Base-by-base conservation (phyloP, 768 basidiomycete genomes). In the Lactarius indigo region DNA sequence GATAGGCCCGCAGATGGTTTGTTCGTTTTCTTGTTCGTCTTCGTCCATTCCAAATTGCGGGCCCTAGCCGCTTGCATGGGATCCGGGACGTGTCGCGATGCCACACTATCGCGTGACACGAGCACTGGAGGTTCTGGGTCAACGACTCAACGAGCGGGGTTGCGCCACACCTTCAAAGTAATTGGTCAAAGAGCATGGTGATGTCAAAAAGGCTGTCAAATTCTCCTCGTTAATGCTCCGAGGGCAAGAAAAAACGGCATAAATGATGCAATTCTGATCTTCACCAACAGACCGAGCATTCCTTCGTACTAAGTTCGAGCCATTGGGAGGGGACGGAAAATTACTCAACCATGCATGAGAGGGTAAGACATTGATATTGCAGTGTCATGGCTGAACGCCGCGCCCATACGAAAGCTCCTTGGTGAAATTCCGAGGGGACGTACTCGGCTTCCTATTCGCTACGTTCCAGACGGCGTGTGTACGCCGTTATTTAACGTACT, bases 401-500 rank as follows among this genome's bases (percentile, higher is more conserved):
- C 26, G 6, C 31, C 23, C 2, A 39, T 23, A 31, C 54, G 28
- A 64, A 57, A 23, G 55, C 54, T 63, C 55, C 15, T 59, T 39
- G 33, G 35, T 52, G 20, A 59, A 13, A 35, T 13, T 13, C 12
- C 50, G 50, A 15, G 26, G 23, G 50, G 50, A 57, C 20, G 28
- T 39, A 31, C 26, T 39, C 52, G 52, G 50, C 41, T 60, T 37
- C 63, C 57, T 39, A 57, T 58, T 58, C 62, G 57, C 35, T 39
- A 39, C 44, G 18, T 65, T 59, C 35, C 42, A 64, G 57, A 35
- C 56, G 57, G 44, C 63, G 35, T 57, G 57, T 35, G 26, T 52
- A 31, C 37, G 47, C 63, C 63, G 33, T 28, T 57, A 64, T 64
- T 33, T 64, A 64, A 57, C 44, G 33, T 33, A 26, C 12, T n/a